Percentiles rank a stretch among this genome's conserved stretches.
Conservation (phyloP, 331 rosid genomes). For the Spiraea crenata region DNA sequence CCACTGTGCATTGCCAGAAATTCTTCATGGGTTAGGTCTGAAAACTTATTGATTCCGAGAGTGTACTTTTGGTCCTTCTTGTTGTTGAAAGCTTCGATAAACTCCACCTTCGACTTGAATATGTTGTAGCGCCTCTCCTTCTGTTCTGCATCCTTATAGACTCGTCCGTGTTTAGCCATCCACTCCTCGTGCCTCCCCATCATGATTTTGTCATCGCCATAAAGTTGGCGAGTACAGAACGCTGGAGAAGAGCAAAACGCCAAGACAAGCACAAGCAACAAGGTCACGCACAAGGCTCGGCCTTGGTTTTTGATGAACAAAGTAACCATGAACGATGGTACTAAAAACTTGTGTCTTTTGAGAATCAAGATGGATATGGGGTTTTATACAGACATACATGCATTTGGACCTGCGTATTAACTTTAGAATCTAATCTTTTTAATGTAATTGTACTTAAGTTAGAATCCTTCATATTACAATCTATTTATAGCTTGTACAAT, state of each 20-base stretch:
- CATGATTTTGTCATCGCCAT: neutral
- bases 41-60: constrained; percentile 11
- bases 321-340: neutral
- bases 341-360: too few species aligned
- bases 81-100: constrained; percentile 10
- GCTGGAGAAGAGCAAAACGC: neutral
- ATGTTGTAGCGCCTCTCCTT: constrained; percentile 26
- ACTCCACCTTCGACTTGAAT: constrained; percentile 23
- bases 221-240: constrained; percentile 2
- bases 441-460: too few species aligned
- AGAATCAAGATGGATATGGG: too few species aligned
- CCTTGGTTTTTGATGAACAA: neutral
- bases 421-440: too few species aligned
- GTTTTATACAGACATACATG: too few species aligned
- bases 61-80: neutral
- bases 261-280: neutral
- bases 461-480: too few species aligned
- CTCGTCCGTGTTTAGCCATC: constrained; percentile 25
- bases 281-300: neutral
- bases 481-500: too few species aligned
- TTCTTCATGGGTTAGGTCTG: constrained; percentile 18
- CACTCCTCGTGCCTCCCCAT: constrained; percentile 24
- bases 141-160: constrained; percentile 20
- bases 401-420: too few species aligned
- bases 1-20: neutral